A percentile compares a stretch with the other conserved stretches of the same genome.
Evolutionary conservation across 306 rosid genomes (phyloP).

Genomic region (Cucumis hystrix): DNA sequence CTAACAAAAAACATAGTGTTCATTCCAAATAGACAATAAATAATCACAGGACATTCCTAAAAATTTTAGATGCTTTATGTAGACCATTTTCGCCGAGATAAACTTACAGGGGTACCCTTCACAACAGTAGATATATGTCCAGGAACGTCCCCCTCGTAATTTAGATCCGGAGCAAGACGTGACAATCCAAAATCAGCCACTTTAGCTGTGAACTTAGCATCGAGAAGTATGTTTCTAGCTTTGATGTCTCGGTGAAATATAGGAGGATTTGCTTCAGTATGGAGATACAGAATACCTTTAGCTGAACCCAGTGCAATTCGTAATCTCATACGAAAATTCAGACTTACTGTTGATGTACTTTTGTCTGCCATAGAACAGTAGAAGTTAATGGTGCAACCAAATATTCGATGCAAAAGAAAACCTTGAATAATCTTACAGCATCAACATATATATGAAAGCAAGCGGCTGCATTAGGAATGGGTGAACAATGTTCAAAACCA

Average conservation of each 20-base stretch:
- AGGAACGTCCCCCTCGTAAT: constrained; percentile 48
- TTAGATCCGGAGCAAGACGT: constrained; percentile 56
- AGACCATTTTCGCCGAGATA: background rate
- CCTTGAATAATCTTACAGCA: background rate
- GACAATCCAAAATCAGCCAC: constrained; percentile 94
- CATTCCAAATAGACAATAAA: background rate
- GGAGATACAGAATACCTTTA: constrained; percentile 76
- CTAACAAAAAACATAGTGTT: background rate
- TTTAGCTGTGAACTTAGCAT: constrained; percentile 50
- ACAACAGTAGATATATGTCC: constrained; percentile 73
- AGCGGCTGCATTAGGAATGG: background rate
- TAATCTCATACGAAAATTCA: constrained; percentile 48
- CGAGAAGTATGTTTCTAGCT: constrained; percentile 80
- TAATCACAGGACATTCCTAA: background rate
- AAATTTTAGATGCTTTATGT: background rate
- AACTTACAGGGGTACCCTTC: constrained; percentile 89
- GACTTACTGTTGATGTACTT: constrained; percentile 15
- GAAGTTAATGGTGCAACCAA: background rate
- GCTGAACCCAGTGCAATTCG: constrained; percentile 71
- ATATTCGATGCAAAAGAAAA: background rate
- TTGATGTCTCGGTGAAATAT: constrained; percentile 87
- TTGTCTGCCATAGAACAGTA: constrained; percentile 34
- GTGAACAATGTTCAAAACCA: background rate
- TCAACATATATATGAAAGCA: background rate
- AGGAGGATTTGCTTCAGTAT: constrained; percentile 90